phyloP scores from a whole-genome alignment of 2,329 filamentous ascomycete species.

The Ceratocystis huliohia region DNA sequence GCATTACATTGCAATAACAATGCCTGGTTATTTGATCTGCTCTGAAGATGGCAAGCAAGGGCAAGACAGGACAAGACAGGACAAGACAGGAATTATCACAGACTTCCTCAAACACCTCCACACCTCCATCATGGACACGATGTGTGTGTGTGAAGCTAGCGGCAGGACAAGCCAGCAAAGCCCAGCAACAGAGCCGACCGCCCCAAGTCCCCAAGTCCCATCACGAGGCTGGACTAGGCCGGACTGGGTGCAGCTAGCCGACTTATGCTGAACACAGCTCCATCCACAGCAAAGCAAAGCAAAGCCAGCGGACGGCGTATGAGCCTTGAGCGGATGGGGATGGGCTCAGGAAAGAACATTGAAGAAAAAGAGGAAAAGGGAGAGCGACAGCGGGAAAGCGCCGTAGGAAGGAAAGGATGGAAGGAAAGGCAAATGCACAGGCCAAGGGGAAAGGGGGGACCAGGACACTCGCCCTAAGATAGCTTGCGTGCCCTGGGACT shows the following conservation, averaged over 20 bases:
- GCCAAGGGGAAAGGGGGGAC: background rate
- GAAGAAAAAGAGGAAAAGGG: background rate
- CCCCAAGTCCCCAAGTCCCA: background rate
- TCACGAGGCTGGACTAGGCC: background rate
- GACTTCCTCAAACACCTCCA: background rate
- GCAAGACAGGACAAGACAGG: background rate
- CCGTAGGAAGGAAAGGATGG: background rate
- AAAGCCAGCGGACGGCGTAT: background rate
- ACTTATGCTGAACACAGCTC: too few species aligned
- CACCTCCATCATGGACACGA: background rate
- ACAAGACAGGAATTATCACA: background rate
- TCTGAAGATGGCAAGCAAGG: background rate
- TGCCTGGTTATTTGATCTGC: background rate
- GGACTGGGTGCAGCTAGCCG: too few species aligned
- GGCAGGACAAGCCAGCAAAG: background rate
- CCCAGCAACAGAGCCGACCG: background rate
- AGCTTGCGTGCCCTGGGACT: background rate
- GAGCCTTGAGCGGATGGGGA: background rate
- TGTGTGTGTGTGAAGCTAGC: background rate
- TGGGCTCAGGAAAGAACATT: background rate
- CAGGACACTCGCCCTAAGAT: background rate
- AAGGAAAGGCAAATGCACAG: conserved; percentile 1
- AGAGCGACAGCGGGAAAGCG: background rate
- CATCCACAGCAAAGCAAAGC: background rate
- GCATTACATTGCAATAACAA: background rate